A percentile compares a stretch with the other conserved stretches of the same genome.
phyloP scores from a whole-genome alignment of 805 yeast species.

The Ogataea parapolymorpha region DNA sequence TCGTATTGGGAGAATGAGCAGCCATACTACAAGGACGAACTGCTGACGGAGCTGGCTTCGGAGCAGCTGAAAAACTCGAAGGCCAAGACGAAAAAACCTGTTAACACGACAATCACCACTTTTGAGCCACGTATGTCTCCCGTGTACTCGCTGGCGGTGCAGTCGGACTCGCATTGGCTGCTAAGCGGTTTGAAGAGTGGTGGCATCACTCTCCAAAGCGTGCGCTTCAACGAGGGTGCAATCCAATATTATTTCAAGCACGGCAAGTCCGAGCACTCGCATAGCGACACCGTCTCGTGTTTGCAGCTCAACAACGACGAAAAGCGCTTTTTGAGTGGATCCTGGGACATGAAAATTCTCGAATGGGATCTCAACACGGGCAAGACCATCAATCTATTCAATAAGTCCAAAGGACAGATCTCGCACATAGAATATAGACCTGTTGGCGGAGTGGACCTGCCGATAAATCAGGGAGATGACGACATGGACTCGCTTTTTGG shows the following conservation, averaged over 20 bases:
- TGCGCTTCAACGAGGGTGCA: conserved; percentile 77
- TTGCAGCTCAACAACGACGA: conserved; percentile 61
- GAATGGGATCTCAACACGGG: conserved; percentile 90
- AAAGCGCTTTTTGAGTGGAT: conserved; percentile 67
- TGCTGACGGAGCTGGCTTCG: conserved; percentile 20
- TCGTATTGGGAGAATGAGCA: conserved; percentile 97
- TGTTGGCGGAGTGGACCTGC: conserved; percentile 44
- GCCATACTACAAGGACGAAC: conserved; percentile 53
- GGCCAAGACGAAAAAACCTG: conserved; percentile 30
- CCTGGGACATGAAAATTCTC: conserved; percentile 81
- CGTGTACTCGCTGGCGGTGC: conserved; percentile 82
- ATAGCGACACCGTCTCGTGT: conserved; percentile 72
- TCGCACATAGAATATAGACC: conserved; percentile 75
- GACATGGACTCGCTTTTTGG: conserved; percentile 22
- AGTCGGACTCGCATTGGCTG: conserved; percentile 79
- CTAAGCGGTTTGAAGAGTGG: conserved; percentile 80
- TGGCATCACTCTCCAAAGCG: conserved; percentile 80
- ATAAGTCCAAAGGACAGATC: conserved; percentile 71
- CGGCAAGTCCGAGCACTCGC: conserved; percentile 38
- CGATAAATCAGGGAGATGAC: conserved; percentile 16
- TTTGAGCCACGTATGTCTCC: conserved; percentile 72
- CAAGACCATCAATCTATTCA: conserved; percentile 42
- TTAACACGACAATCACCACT: conserved; percentile 31
- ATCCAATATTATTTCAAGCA: conserved; percentile 67
- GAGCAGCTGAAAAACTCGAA: conserved; percentile 19